Base-by-base conservation (phyloP, 371 early-diverging fungal genomes). In the Actinomortierella wolfii region DNA sequence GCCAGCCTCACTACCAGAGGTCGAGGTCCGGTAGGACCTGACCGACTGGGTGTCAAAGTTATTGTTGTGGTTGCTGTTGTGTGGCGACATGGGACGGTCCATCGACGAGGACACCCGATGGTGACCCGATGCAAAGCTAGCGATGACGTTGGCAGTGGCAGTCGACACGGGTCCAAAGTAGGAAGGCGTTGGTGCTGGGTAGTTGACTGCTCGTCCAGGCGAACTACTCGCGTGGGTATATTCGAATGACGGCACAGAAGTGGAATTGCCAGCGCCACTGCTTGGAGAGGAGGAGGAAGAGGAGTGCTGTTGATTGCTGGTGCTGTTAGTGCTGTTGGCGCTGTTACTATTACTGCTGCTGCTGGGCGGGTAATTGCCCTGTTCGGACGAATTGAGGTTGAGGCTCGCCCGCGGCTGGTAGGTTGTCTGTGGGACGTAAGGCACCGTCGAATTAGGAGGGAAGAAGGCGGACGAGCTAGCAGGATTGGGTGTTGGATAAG, bases 1-100 rank as follows among this genome's bases (percentile, higher is more conserved):
- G 21, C 74, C 74, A 46, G 64, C 57, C 18, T 73, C 74, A 23
- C 74, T 73, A 15, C 69, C 69, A 40, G 66, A 66, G 40, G 59
- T 56, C 20, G 74, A 73, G 2, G 74, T 58, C 43, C 57, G 54
- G 47, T 54, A 44, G 21, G 74, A 73, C 7, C 64, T 58, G 13
- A 67, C 54, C 13, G 74, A 73, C 47, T 63, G 62, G 24, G 74
- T 34, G 47, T 73, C 74, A 54, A 53, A 42, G 50, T 62, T 59
- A 54, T 58, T n/a, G n/a, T 49, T 42, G 46, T 18, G 40, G 29
- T 49, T 57, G 18, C 48, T 52, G 44, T 53, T 43, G 26, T 52
- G 49, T 52, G 50, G 49, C n/a, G 62, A 55, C 28, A 44, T 21
- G 15, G 67, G 56, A 42, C 64, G 67, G 49, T 67, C 60, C 74